A percentile compares a stretch with the other conserved stretches of the same genome.
phyloP scores from a whole-genome alignment of 1,139 yeast species.

The Protomyces gravidus region DNA sequence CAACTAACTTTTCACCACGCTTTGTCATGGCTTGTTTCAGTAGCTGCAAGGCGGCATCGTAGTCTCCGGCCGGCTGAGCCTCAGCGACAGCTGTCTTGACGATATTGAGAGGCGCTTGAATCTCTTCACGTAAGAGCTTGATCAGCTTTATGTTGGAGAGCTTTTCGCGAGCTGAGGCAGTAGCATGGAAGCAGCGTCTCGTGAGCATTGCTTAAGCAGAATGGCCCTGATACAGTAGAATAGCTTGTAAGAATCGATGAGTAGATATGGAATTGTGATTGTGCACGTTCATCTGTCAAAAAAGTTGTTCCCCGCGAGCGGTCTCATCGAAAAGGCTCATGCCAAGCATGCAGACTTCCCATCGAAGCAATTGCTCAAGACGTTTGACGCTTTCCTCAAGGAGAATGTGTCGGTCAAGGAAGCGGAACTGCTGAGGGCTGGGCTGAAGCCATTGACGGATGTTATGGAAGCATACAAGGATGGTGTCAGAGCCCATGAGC shows the following conservation, averaged over 20 bases:
- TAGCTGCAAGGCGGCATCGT: slow-evolving; percentile 17
- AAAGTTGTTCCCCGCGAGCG: no score
- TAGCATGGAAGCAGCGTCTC: neutral
- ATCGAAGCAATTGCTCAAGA: slow-evolving; percentile 69
- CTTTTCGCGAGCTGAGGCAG: neutral
- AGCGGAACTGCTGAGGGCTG: slow-evolving; percentile 50
- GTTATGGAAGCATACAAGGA: slow-evolving; percentile 66
- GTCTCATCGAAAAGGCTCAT: slow-evolving; percentile 55
- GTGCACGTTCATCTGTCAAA: no score
- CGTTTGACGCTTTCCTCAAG: slow-evolving; percentile 51
- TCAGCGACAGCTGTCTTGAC: slow-evolving; percentile 16
- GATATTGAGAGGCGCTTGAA: slow-evolving; percentile 22
- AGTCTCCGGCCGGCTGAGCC: slow-evolving; percentile 24
- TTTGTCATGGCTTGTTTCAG: slow-evolving; percentile 20
- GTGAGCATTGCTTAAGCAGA: neutral
- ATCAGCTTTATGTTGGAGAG: slow-evolving; percentile 20
- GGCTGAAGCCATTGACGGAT: slow-evolving; percentile 66
- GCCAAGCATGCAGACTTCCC: slow-evolving; percentile 84
- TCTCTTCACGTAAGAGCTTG: slow-evolving; percentile 26
- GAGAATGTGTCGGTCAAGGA: slow-evolving; percentile 48
- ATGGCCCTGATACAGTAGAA: no score
- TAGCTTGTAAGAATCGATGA: no score
- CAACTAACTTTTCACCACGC: slow-evolving; percentile 28
- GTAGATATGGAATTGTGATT: no score
- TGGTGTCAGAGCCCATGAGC: slow-evolving; percentile 83